Base-by-base conservation (phyloP, 2,329 filamentous ascomycete species). In the Sporothrix brunneoviolacea region DNA sequence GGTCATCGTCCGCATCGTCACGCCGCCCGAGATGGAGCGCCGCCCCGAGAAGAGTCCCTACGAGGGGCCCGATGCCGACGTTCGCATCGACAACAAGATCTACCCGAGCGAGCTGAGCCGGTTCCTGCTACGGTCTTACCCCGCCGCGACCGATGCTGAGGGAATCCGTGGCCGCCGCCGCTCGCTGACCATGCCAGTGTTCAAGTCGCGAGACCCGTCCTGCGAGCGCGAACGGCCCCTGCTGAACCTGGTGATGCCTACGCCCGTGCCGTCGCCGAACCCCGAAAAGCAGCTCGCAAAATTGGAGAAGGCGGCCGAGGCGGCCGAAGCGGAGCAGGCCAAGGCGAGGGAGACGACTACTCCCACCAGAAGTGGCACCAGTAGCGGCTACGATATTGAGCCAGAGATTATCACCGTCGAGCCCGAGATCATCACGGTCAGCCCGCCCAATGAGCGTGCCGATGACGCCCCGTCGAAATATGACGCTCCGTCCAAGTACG, bases 1-100 rank as follows among this genome's bases (percentile, higher is more conserved):
- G 15, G 59, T 66, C 8, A 61, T 66, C n/a, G 60, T 71, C 40
- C 68, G 69, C 43, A 77, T 83, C 51, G 71, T 77, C 47, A 76
- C 77, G 2, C 78, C 80, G 10, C 78, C 78, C 18, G 71, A 72
- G 51, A 73, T 74, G 68, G 69, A 73, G 50, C 65, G 68, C 9
- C 56, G 64, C 2, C 58, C 64, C 10, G 69, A 70, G 36, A 75
- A 74, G 63, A 73, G 70, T 49, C 72, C 65, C 8, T 84, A 77
- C 51, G 77, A 76, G 55, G 75, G 65, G 8, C 81, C 81, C 2
- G 71, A 84, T 59, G 81, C 81, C n/a, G 81, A 84, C 61, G 79
- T 84, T 48, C 70, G 68, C 46, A 76, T 83, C 52, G 80, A 84
- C 60, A 75, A 82, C 57, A 65, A 76, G 53, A 71, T 83, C 54